Evolutionary conservation across 1,139 yeast genomes (phyloP).

Genomic region (Magnusiomyces ingens): DNA sequence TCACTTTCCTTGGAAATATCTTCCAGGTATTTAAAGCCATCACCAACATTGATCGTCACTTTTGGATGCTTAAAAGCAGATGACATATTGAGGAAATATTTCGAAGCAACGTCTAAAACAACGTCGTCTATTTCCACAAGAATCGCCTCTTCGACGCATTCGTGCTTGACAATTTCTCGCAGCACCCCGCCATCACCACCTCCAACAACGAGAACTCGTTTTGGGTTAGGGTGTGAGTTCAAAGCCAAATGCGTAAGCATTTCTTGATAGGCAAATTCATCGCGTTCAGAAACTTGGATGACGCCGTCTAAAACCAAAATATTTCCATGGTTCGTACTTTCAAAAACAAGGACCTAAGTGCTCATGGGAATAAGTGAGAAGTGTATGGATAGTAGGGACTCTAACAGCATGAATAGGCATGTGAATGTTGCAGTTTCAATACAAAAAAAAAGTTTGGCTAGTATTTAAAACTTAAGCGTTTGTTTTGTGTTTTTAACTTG

Average conservation of each 20-base stretch:
- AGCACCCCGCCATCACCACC: conserved; percentile 95
- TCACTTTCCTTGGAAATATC: conserved; percentile 31
- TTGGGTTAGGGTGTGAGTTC: conserved; percentile 67
- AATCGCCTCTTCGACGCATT: conserved; percentile 57
- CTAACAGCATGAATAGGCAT: too few relatives aligned
- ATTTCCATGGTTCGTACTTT: conserved; percentile 70
- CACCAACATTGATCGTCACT: conserved; percentile 69
- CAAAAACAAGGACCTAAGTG: conserved; percentile 52
- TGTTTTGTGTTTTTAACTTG: too few relatives aligned
- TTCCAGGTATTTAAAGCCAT: conserved; percentile 78
- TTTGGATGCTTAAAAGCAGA: conserved; percentile 62
- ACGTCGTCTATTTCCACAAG: conserved; percentile 88
- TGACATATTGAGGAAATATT: conserved; percentile 79
- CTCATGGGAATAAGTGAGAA: too few relatives aligned
- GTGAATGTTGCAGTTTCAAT: neutral
- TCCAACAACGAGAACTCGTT: conserved; percentile 75
- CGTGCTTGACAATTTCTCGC: conserved; percentile 77
- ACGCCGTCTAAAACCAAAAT: conserved; percentile 83
- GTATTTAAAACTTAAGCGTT: too few relatives aligned
- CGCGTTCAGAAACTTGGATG: conserved; percentile 82
- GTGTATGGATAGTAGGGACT: too few relatives aligned
- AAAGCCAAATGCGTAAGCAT: conserved; percentile 77
- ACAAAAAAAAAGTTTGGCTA: neutral
- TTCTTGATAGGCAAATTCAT: conserved; percentile 85
- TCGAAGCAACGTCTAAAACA: conserved; percentile 68